A percentile compares a stretch with the other conserved stretches of the same genome.
Evolutionary conservation across 2,329 filamentous ascomycete genomes (phyloP).

Genomic region (Microascus cirrosus): DNA sequence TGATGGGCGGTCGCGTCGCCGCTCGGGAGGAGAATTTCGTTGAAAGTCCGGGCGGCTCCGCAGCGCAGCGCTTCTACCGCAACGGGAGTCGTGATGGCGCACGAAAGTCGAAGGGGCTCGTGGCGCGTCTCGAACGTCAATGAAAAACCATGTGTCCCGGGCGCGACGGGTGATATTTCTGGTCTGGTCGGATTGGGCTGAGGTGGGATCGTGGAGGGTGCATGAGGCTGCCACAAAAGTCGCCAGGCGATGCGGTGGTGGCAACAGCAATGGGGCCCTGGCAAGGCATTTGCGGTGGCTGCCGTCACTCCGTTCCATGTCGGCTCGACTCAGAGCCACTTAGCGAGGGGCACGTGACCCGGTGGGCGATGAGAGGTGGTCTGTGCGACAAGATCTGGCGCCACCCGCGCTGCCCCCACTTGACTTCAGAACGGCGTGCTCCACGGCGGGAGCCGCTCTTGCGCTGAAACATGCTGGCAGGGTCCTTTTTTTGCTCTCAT

Average conservation of each 20-base stretch:
- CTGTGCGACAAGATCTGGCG: background rate
- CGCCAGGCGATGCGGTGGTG: conserved; percentile 1
- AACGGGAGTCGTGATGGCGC: background rate
- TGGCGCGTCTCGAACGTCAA: conserved; percentile 12
- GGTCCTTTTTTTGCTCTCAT: too few species aligned
- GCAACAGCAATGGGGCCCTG: background rate
- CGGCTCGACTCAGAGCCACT: background rate
- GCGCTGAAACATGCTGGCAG: too few species aligned
- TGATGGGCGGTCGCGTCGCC: conserved; percentile 1
- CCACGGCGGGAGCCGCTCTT: too few species aligned
- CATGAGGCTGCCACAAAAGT: conserved; percentile 6
- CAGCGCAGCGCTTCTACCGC: background rate
- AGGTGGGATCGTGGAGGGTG: background rate
- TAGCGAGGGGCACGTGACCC: background rate
- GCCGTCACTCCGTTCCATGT: background rate
- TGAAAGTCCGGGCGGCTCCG: background rate
- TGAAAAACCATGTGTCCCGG: conserved; percentile 27
- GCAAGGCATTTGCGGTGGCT: background rate
- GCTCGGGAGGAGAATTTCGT: conserved; percentile 3
- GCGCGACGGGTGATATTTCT: conserved; percentile 26
- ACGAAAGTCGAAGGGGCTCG: background rate
- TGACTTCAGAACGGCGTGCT: too few species aligned
- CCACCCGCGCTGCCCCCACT: background rate
- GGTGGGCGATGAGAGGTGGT: background rate
- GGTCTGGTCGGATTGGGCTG: background rate